These are phyloP conservation scores for Pseudogymnoascus verrucosus DNA, from an alignment of 2,329 filamentous ascomycete genomes.

Conservation along the genomic window DNA sequence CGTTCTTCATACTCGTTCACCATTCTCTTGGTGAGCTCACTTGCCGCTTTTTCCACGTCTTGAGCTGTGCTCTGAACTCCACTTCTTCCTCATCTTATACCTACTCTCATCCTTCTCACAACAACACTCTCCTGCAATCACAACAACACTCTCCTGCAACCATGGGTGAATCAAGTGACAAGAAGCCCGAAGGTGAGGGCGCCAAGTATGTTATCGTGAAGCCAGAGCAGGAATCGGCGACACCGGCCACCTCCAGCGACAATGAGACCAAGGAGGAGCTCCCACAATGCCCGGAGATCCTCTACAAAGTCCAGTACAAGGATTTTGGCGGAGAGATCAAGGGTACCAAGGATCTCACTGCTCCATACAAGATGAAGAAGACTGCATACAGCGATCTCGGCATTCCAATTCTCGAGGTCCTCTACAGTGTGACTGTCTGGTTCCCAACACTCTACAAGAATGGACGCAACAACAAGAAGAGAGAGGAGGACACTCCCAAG, in stretches of 20 bases:
- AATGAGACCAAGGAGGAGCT: slow-evolving; percentile 13
- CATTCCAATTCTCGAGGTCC: slow-evolving; percentile 18
- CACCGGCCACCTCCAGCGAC: slow-evolving; percentile 12
- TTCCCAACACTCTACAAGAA: slow-evolving; percentile 19
- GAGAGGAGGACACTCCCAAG: slow-evolving; percentile 14
- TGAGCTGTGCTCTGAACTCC: slow-evolving; percentile 2
- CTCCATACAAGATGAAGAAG: slow-evolving; percentile 19
- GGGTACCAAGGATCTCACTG: slow-evolving; percentile 17
- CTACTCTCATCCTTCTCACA: neutral
- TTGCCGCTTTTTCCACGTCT: neutral
- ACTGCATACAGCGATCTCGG: slow-evolving; percentile 17
- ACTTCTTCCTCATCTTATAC: neutral
- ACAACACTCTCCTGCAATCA: neutral
- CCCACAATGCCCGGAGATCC: slow-evolving; percentile 16
- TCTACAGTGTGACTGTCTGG: slow-evolving; percentile 20
- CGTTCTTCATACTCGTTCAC: neutral
- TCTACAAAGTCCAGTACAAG: slow-evolving; percentile 21
- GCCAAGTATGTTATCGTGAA: slow-evolving; percentile 18
- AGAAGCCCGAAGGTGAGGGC: slow-evolving; percentile 12
- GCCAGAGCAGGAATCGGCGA: slow-evolving; percentile 11
- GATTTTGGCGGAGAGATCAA: slow-evolving; percentile 18
- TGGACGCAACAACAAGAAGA: slow-evolving; percentile 11
- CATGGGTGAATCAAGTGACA: slow-evolving; percentile 10
- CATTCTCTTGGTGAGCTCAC: neutral
- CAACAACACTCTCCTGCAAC: neutral